Evolutionary conservation across 331 rosid genomes (phyloP).

Genomic region (Arachis monticola): DNA sequence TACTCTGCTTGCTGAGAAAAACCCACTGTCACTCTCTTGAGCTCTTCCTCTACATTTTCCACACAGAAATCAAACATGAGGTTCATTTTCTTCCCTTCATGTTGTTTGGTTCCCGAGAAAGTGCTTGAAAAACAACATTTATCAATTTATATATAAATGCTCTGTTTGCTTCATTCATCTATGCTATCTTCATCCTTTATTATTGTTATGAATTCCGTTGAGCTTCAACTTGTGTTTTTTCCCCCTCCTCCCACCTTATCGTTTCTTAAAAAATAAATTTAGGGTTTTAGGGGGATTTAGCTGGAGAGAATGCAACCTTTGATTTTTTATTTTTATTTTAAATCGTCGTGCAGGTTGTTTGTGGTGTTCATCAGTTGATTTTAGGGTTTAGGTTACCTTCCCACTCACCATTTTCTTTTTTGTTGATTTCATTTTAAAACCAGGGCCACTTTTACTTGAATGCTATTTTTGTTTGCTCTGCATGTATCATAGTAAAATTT

Average conservation of each 20-base stretch:
- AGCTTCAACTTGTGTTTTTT: neutral
- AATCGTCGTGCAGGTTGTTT: neutral
- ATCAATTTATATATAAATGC: neutral
- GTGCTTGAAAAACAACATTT: neutral
- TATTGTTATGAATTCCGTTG: no score
- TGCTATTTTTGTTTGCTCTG: neutral
- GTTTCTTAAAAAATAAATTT: neutral
- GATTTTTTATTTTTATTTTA: neutral
- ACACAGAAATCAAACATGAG: constrained; percentile 31
- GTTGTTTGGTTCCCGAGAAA: neutral
- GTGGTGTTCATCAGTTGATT: neutral
- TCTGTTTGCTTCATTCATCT: neutral
- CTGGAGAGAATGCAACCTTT: neutral
- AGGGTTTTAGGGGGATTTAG: neutral
- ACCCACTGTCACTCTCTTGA: neutral
- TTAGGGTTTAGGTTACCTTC: neutral
- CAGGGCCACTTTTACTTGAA: neutral
- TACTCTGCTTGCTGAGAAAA: neutral
- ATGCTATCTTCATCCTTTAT: neutral
- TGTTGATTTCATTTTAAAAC: neutral
- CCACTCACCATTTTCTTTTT: neutral
- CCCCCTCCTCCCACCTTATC: no score
- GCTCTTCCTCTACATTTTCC: neutral
- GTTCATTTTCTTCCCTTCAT: constrained; percentile 3
- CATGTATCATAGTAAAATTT: neutral